Conservation (phyloP, 2,329 filamentous ascomycete genomes). For the Anisogramma anomala region DNA sequence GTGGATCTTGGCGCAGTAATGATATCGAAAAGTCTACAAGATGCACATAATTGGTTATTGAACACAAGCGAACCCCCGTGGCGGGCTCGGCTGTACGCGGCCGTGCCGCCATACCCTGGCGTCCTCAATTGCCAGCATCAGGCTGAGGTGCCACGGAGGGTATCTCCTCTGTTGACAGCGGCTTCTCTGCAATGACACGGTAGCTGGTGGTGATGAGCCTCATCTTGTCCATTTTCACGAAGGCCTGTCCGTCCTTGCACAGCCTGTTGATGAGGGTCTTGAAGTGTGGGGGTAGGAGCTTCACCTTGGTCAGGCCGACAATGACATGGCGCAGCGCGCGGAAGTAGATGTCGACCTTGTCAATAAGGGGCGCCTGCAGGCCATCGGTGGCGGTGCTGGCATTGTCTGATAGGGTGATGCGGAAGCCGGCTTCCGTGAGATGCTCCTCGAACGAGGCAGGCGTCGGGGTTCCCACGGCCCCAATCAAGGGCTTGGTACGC, state of each 20-base stretch:
- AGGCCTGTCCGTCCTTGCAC: conserved; percentile 41
- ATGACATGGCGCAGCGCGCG: conserved; percentile 37
- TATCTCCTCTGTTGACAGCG: conserved; percentile 5
- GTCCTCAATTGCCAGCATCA: too few relatives aligned
- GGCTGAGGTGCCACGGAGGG: too few relatives aligned
- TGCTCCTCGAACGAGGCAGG: conserved; percentile 34
- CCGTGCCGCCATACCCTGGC: too few relatives aligned
- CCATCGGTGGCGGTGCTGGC: conserved; percentile 34
- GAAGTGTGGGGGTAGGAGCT: conserved; percentile 37
- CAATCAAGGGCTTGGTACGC: conserved; percentile 43
- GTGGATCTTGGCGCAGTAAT: too few relatives aligned
- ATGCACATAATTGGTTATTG: too few relatives aligned
- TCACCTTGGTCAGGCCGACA: conserved; percentile 34
- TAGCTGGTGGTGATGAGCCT: conserved; percentile 41
- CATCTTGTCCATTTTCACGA: conserved; percentile 44
- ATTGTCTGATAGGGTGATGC: conserved; percentile 36
- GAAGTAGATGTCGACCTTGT: conserved; percentile 43
- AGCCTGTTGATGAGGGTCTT: conserved; percentile 41
- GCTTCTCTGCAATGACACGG: conserved; percentile 40
- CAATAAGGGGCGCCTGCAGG: conserved; percentile 40
- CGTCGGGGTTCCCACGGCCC: conserved; percentile 42
- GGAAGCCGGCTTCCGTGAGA: conserved; percentile 35
- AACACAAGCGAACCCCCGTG: too few relatives aligned
- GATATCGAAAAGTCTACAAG: too few relatives aligned
- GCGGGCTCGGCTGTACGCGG: too few relatives aligned